Percentiles rank a stretch among this genome's conserved stretches.
Conservation (phyloP, 2,329 filamentous ascomycete species). For the Shiraia sp. region DNA sequence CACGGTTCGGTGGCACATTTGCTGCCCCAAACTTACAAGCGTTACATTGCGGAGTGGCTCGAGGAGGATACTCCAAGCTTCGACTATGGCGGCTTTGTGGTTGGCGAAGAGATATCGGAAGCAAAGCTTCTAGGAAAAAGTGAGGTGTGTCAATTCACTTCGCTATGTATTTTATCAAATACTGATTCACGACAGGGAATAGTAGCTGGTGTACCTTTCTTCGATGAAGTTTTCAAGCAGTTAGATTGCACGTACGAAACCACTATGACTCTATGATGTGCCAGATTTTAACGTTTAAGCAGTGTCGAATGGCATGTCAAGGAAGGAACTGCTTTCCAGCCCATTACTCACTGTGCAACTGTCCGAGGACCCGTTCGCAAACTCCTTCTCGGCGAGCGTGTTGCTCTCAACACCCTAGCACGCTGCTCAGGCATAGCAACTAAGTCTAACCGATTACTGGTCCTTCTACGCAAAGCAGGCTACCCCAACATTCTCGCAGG, state of each 20-base stretch:
- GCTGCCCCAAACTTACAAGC: slow-evolving; percentile 83
- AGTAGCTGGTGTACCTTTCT: slow-evolving; percentile 90
- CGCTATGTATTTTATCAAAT: not conserved
- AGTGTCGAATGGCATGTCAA: slow-evolving; percentile 82
- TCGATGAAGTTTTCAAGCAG: slow-evolving; percentile 89
- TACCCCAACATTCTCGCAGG: slow-evolving; percentile 87
- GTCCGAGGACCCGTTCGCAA: slow-evolving; percentile 82
- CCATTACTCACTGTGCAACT: slow-evolving; percentile 69
- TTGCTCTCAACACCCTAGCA: slow-evolving; percentile 87
- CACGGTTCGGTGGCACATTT: slow-evolving; percentile 70
- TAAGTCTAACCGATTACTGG: slow-evolving; percentile 55
- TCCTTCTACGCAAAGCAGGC: slow-evolving; percentile 62
- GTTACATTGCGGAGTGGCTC: slow-evolving; percentile 80
- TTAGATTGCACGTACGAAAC: slow-evolving; percentile 73
- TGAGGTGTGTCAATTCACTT: slow-evolving; percentile 43
- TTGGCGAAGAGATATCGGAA: slow-evolving; percentile 66
- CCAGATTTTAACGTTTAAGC: slow-evolving; percentile 2
- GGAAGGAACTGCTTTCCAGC: slow-evolving; percentile 72
- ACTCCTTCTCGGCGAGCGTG: slow-evolving; percentile 87
- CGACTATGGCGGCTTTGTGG: slow-evolving; percentile 96
- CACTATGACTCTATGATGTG: not conserved
- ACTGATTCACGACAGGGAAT: slow-evolving; percentile 60
- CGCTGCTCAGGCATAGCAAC: slow-evolving; percentile 91
- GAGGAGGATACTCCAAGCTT: slow-evolving; percentile 95
- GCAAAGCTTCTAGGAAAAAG: slow-evolving; percentile 62